These are phyloP conservation scores for Przewalskia tangutica DNA, from an alignment of 257 asterid genomes.

Conservation along the genomic window DNA sequence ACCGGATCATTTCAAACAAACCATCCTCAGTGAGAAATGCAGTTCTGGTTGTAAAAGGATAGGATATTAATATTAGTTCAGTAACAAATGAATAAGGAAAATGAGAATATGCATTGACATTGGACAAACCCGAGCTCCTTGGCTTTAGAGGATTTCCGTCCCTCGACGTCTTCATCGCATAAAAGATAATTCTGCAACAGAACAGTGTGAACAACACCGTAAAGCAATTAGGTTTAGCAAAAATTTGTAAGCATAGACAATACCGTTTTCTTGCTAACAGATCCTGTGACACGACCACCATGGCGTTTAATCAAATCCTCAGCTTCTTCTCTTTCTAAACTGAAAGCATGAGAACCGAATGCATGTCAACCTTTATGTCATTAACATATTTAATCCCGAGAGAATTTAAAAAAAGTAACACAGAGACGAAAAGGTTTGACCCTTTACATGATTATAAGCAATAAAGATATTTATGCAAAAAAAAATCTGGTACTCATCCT, in stretches of 20 bases:
- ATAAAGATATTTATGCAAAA: neutral
- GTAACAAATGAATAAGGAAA: neutral
- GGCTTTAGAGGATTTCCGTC: conserved; percentile 82
- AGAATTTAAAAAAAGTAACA: neutral
- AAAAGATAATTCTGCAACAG: conserved; percentile 78
- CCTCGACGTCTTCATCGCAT: conserved; percentile 94
- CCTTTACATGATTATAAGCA: neutral
- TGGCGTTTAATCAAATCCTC: conserved; percentile 94
- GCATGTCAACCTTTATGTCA: neutral
- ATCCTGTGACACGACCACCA: conserved; percentile 97
- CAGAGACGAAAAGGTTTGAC: neutral
- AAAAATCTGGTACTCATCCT: neutral
- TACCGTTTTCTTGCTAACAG: conserved; percentile 99
- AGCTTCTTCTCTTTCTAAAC: conserved; percentile 99
- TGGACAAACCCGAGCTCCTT: conserved; percentile 84
- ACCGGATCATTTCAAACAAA: conserved; percentile 67
- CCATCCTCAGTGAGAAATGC: conserved; percentile 89
- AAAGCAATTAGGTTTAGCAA: neutral
- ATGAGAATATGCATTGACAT: conserved; percentile 3
- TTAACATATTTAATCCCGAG: neutral
- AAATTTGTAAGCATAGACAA: neutral
- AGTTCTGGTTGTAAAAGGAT: conserved; percentile 41
- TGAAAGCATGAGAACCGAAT: conserved; percentile 20
- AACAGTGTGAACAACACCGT: conserved; percentile 8
- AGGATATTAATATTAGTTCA: conserved; percentile 3